Conservation (phyloP, 2,329 filamentous ascomycete genomes). For the Davidsoniella eucalypti region DNA sequence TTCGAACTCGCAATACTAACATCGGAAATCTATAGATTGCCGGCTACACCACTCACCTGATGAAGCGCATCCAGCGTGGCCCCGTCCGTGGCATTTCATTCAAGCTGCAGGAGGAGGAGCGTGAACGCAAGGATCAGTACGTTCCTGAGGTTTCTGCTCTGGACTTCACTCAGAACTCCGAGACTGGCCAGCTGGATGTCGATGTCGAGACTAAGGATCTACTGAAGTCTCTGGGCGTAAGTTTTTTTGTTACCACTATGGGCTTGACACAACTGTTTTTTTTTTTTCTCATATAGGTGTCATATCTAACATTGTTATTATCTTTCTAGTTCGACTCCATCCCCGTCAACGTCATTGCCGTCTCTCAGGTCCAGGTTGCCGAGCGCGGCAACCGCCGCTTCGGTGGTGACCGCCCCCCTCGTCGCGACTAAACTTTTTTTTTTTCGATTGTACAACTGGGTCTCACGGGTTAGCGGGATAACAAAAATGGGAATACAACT, state of each 20-base stretch:
- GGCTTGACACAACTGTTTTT: too few relatives aligned
- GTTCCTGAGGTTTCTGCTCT: slow-evolving; percentile 97
- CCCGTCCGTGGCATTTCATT: slow-evolving; percentile 99
- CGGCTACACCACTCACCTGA: slow-evolving; percentile 94
- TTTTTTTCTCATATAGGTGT: neutral
- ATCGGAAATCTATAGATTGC: slow-evolving; percentile 48
- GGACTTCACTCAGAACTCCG: slow-evolving; percentile 89
- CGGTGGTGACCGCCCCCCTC: slow-evolving; percentile 39
- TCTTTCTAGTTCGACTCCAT: slow-evolving; percentile 75
- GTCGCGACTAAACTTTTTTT: slow-evolving; percentile 26
- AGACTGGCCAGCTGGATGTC: slow-evolving; percentile 85
- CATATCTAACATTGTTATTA: slow-evolving; percentile 15
- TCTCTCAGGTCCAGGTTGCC: slow-evolving; percentile 71
- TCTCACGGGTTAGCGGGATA: slow-evolving; percentile 6
- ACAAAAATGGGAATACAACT: slow-evolving; percentile 18
- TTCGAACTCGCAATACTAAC: neutral
- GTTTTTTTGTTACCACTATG: slow-evolving; percentile 25
- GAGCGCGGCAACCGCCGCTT: slow-evolving; percentile 69
- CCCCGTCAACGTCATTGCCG: slow-evolving; percentile 86
- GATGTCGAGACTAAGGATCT: slow-evolving; percentile 98
- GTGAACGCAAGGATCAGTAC: slow-evolving; percentile 99
- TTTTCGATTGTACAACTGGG: slow-evolving; percentile 14
- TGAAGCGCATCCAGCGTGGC: slow-evolving; percentile 99
- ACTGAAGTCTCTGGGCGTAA: slow-evolving; percentile 94
- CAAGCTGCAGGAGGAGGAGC: slow-evolving; percentile 99